Evolutionary conservation across 2,329 filamentous ascomycete species (phyloP).

Genomic region (Clonostachys rhizophaga): DNA sequence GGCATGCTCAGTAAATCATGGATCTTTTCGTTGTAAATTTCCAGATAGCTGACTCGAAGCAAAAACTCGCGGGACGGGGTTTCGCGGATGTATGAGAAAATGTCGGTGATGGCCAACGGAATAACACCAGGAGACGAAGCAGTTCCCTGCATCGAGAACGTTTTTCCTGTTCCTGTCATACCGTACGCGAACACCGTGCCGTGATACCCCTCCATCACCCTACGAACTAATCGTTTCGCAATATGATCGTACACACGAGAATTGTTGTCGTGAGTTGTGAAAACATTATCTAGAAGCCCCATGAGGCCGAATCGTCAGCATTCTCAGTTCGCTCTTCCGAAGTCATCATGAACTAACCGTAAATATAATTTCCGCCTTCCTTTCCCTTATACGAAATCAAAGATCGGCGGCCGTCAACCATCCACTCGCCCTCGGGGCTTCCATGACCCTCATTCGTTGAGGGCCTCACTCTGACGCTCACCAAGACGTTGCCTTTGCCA

Average conservation of each 20-base stretch:
- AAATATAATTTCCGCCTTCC: constrained; percentile 88
- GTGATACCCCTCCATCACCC: constrained; percentile 99
- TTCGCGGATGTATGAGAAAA: constrained; percentile 98
- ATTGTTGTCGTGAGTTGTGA: constrained; percentile 90
- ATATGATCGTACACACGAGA: constrained; percentile 90
- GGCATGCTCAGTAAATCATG: constrained; percentile 85
- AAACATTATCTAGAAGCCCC: constrained; percentile 76
- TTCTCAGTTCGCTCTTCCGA: neutral
- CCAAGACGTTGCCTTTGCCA: constrained; percentile 88
- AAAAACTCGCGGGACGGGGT: constrained; percentile 93
- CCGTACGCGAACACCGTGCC: constrained; percentile 98
- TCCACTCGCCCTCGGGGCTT: constrained; percentile 76
- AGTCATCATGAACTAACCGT: constrained; percentile 55
- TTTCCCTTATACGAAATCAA: constrained; percentile 80
- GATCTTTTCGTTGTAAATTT: constrained; percentile 98
- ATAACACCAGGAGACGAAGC: constrained; percentile 95
- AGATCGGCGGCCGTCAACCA: constrained; percentile 79
- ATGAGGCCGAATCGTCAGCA: neutral
- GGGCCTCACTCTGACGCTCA: constrained; percentile 90
- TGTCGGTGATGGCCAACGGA: constrained; percentile 94
- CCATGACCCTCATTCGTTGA: constrained; percentile 63
- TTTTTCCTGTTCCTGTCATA: constrained; percentile 98
- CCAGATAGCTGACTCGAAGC: constrained; percentile 92
- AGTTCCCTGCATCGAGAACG: constrained; percentile 98
- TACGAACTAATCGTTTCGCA: constrained; percentile 87